Evolutionary conservation across 2,329 filamentous ascomycete species (phyloP), one percentile per base, ranked within the genome.

Genomic region (Chalaropsis ovoidea): DNA sequence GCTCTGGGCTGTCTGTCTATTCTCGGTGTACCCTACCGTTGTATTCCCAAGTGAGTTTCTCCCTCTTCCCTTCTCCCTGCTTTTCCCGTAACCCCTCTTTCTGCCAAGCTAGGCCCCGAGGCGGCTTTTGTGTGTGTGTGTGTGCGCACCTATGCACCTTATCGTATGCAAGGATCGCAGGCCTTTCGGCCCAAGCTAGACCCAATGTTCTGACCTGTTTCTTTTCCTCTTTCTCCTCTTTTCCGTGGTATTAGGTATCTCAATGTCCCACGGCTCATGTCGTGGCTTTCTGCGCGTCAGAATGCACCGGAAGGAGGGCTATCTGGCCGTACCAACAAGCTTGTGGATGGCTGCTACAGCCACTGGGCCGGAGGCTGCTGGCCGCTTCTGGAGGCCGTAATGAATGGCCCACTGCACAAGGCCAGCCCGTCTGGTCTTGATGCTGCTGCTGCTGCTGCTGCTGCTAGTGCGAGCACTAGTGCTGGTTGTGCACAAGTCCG

Each of bases 281-380:
- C 87, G 68, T 99, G 94, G 91, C 83, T 99, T 47, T 93, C 90
- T 7, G 86, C 89, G 56, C 86, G 91, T 67, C 94, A 99, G 75
- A 89, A 93, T 74, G 85, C 86, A 39, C 94, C 93, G 2, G 94
- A 97, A 75, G 92, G 92, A 69, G 94, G 94, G 43, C 92, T 96
- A 73, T 88, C 90, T 49, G 94, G 94, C 68, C 87, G 94, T 70
- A 96, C 93, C 35, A 97, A 97, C 80, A 99, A 99, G 77, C 82
- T 99, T 41, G 94, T 97, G 41, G 94, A 99, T 75, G 94, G 93
- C 58, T 99, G 94, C 77, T 99, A 99, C 78, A 95, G 90, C 74
- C 93, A 96, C 76, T 99, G 94, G 94, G 88, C 96, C 42, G 94
- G 94, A 65, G 89, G 88, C 65, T 97, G 92, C 77, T 99, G 92